phyloP scores from a whole-genome alignment of 768 basidiomycete genomes.

The Russula lepida region DNA sequence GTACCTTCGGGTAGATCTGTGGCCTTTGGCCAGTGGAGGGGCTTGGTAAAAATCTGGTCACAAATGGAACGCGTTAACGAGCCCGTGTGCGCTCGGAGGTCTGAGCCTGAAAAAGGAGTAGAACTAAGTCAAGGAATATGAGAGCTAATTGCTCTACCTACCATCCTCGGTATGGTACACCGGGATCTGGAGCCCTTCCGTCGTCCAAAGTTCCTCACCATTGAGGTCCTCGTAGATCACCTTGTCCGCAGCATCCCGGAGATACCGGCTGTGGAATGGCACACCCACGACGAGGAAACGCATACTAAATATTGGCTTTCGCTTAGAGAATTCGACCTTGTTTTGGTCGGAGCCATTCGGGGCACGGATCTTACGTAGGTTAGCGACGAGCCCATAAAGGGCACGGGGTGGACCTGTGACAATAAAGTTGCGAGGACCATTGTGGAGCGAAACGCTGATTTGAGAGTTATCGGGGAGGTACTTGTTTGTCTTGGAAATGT shows the following conservation, averaged over 20 bases:
- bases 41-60: constrained; percentile 86
- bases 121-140: constrained; percentile 17
- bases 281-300: constrained; percentile 95
- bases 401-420: constrained; percentile 87
- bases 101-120: constrained; percentile 50
- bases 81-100: constrained; percentile 59
- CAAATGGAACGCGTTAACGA: constrained; percentile 84
- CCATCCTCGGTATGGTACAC: constrained; percentile 93
- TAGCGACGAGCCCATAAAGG: constrained; percentile 90
- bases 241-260: constrained; percentile 65
- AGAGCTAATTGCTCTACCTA: constrained; percentile 31
- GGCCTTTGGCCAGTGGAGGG: constrained; percentile 90
- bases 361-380: constrained; percentile 83
- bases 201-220: constrained; percentile 70
- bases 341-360: constrained; percentile 84
- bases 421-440: constrained; percentile 85
- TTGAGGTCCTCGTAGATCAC: constrained; percentile 66
- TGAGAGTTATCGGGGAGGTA: constrained; percentile 74
- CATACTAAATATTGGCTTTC: constrained; percentile 86
- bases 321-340: constrained; percentile 89
- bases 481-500: constrained; percentile 81
- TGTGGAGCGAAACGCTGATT: constrained; percentile 82
- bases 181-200: constrained; percentile 64
- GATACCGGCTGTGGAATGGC: constrained; percentile 90
- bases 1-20: constrained; percentile 84